Evolutionary conservation across 2,329 filamentous ascomycete species (phyloP), one percentile per base, ranked within the genome.

Genomic region (Bipolaris cookei): DNA sequence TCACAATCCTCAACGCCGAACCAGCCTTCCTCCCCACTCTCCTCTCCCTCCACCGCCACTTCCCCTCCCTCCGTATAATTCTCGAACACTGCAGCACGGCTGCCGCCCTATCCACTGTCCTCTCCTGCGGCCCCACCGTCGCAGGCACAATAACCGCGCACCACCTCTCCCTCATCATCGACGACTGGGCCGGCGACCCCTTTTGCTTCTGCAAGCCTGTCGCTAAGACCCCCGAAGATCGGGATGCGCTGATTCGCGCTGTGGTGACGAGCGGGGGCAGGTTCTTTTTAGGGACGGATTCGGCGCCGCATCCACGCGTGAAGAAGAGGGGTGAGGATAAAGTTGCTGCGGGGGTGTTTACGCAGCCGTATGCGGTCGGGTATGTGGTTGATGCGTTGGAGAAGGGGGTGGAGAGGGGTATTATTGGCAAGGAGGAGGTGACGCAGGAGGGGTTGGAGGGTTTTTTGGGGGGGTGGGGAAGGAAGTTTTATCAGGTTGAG

Each of bases 71-170:
- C 39, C 84, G 82, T 48, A 83, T 84, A 61, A 79, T 84, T 55
- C 80, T 95, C 44, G 91, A 97, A 80, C 93, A 97, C 79, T 96
- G 91, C 81, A 93, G 92, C 10, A 96, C 92, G 1, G 88, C 87
- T 1, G 91, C 90, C 0, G 93, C 92, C 0, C 82, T 97, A 4
- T 86, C 90, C 61, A 88, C 91, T 0, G 93, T 97, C 34, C 83
- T 84, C 63, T 81, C 85, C 13, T 96, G 92, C 70, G 91, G 92
- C 0, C 84, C 88, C 16, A 90, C 85, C 3, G 94, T 97, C 21
- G 89, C 85, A 0, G 88, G 84, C 3, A 94, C 90, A 8, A 92
- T 96, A 64, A 97, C 92, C 0, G 90, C 91, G 2, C 92, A 97
- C 71, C 92, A 97, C 70, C 81, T 96, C 20, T 92, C 86, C 65